phyloP scores from a whole-genome alignment of 176 grass and related monocot species.

The Oryza glumipatula region DNA sequence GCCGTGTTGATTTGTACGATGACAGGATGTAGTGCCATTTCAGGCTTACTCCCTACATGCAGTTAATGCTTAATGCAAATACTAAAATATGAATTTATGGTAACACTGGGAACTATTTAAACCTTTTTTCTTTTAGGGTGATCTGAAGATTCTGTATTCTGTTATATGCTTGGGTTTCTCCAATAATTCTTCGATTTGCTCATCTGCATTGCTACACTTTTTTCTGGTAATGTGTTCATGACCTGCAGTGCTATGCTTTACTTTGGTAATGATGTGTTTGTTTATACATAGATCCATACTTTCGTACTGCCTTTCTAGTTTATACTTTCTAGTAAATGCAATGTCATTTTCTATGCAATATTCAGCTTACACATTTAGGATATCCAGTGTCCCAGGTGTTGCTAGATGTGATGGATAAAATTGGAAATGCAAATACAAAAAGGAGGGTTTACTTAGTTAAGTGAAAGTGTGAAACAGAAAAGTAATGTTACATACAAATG shows the following conservation, averaged over 20 bases:
- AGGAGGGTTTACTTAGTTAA: background rate
- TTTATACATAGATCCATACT: background rate
- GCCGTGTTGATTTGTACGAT: background rate
- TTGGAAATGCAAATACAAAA: background rate
- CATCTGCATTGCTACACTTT: background rate
- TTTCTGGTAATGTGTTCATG: background rate
- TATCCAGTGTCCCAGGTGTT: background rate
- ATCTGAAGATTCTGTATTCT: background rate
- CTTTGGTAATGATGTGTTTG: background rate
- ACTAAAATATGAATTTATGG: background rate
- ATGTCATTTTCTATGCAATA: background rate
- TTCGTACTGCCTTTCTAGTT: background rate
- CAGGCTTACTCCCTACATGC: background rate
- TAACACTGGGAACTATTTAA: conserved; percentile 8
- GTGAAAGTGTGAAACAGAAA: conserved; percentile 8
- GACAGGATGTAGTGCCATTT: background rate
- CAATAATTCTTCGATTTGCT: background rate
- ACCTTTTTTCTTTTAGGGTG: background rate
- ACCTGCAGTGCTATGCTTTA: too few relatives aligned
- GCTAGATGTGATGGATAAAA: conserved; percentile 1
- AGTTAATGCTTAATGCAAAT: background rate
- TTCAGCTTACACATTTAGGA: background rate
- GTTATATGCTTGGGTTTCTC: background rate
- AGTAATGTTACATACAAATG: background rate
- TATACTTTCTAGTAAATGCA: background rate